A percentile compares a stretch with the other conserved stretches of the same genome.
Conservation (phyloP, 495 filamentous ascomycete species). For the Penicillium argentinense region DNA sequence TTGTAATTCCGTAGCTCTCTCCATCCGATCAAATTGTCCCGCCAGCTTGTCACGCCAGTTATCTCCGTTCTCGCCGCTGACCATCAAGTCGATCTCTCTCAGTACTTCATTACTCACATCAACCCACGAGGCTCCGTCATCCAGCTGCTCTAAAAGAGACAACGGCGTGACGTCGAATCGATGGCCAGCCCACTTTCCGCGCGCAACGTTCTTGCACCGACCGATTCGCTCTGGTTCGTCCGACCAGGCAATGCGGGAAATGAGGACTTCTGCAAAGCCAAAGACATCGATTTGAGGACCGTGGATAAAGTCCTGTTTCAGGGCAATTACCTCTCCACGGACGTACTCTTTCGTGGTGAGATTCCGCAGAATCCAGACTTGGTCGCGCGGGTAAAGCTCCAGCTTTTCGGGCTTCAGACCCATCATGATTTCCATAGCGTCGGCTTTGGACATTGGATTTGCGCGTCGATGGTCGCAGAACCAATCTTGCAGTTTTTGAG, state of each 20-base stretch:
- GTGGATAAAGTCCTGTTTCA: slow-evolving; percentile 13
- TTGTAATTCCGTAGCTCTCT: too few species aligned
- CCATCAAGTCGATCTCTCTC: slow-evolving; percentile 14
- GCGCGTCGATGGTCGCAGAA: slow-evolving; percentile 8
- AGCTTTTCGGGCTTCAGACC: slow-evolving; percentile 17
- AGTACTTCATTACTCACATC: slow-evolving; percentile 20
- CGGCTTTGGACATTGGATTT: slow-evolving; percentile 7
- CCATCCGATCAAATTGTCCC: too few species aligned
- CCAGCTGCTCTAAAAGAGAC: background rate
- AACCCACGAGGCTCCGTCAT: background rate
- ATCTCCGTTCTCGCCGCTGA: slow-evolving; percentile 9
- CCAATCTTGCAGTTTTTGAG: slow-evolving; percentile 6
- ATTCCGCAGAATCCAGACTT: slow-evolving; percentile 17
- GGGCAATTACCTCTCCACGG: slow-evolving; percentile 14
- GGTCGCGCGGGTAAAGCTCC: slow-evolving; percentile 16
- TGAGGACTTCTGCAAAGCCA: slow-evolving; percentile 15
- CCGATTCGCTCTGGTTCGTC: background rate
- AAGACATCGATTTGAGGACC: slow-evolving; percentile 19
- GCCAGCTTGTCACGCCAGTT: slow-evolving; percentile 17
- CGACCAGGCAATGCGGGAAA: slow-evolving; percentile 17
- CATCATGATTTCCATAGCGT: slow-evolving; percentile 15
- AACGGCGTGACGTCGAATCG: slow-evolving; percentile 18
- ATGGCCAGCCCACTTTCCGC: slow-evolving; percentile 21
- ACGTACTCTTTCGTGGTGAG: slow-evolving; percentile 21
- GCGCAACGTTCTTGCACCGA: slow-evolving; percentile 1